Evolutionary conservation across 805 yeast species (phyloP).

Genomic region (Kodamaea restingae): DNA sequence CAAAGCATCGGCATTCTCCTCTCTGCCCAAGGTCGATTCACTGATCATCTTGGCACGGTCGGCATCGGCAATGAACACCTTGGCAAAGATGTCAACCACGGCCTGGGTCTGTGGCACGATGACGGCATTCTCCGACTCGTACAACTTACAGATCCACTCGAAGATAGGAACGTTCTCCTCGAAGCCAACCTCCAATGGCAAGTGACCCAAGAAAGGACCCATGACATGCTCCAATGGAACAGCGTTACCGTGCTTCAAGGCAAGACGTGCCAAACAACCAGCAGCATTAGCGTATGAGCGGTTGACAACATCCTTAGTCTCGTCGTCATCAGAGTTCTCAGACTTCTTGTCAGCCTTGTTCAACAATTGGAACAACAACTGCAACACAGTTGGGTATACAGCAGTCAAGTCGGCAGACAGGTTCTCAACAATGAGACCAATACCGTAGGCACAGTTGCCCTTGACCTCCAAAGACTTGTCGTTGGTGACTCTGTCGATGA

Average conservation of each 20-base stretch:
- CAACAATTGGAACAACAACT: conserved; percentile 74
- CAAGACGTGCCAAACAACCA: conserved; percentile 95
- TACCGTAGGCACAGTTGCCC: conserved; percentile 94
- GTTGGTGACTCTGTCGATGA: conserved; percentile 63
- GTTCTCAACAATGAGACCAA: conserved; percentile 67
- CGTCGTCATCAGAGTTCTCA: conserved; percentile 62
- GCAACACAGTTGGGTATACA: conserved; percentile 66
- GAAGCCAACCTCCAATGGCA: conserved; percentile 82
- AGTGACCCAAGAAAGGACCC: conserved; percentile 69
- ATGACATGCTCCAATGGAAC: conserved; percentile 74
- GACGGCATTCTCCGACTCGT: conserved; percentile 55
- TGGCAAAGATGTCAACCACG: conserved; percentile 63
- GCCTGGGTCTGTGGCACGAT: conserved; percentile 55
- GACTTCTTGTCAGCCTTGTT: conserved; percentile 58
- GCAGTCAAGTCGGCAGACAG: conserved; percentile 56
- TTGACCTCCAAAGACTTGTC: conserved; percentile 83
- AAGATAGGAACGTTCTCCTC: conserved; percentile 94
- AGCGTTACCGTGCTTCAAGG: conserved; percentile 62
- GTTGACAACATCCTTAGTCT: conserved; percentile 71
- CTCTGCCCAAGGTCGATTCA: conserved; percentile 82
- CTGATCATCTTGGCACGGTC: conserved; percentile 65
- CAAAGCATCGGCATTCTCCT: conserved; percentile 69
- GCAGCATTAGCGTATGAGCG: conserved; percentile 91
- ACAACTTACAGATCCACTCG: conserved; percentile 68
- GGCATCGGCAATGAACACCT: conserved; percentile 69